Conservation (phyloP, 345 rosid species). For the Populus nigra region DNA sequence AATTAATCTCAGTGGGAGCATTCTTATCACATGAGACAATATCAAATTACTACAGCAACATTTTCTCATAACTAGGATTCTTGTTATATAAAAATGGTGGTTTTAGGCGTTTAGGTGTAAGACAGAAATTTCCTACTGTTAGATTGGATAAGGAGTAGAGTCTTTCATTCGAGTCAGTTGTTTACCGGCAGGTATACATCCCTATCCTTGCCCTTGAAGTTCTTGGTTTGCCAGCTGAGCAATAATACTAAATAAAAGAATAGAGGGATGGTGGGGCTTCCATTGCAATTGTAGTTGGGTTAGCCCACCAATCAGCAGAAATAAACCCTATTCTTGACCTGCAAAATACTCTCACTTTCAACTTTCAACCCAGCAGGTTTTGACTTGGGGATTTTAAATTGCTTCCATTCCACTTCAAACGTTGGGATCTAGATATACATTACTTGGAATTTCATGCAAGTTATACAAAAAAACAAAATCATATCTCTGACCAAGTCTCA, state of each 20-base stretch:
- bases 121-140: neutral
- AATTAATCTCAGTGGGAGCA: too few species aligned
- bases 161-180: neutral
- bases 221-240: neutral
- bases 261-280: neutral
- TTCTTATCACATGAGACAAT: too few species aligned
- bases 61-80: too few species aligned
- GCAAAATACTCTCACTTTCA: neutral
- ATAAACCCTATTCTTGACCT: neutral
- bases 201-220: neutral
- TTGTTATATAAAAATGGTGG: neutral
- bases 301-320: neutral
- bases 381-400: neutral
- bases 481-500: neutral
- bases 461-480: neutral
- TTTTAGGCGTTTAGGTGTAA: neutral
- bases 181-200: neutral
- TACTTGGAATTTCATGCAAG: neutral
- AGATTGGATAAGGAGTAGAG: neutral
- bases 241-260: neutral
- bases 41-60: too few species aligned
- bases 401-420: neutral
- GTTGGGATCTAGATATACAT: neutral
- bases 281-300: neutral
- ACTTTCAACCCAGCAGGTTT: neutral